Base-by-base conservation (phyloP, 257 asterid species). In the Ajuga chamaepitys region DNA sequence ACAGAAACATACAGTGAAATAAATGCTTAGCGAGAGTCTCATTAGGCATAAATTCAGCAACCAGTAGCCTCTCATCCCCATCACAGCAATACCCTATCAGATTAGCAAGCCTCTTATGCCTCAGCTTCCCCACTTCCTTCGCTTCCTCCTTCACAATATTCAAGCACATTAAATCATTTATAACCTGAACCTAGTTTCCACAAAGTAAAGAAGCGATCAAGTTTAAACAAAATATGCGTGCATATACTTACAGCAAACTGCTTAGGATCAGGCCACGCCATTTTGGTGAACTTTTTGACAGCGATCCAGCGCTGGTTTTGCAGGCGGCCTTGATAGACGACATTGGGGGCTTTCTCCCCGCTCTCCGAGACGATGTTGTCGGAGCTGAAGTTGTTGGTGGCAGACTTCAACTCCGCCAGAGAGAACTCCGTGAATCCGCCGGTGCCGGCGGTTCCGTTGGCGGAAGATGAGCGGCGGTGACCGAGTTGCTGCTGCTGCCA, bases 1-100 rank as follows among this genome's bases (percentile, higher is more conserved):
- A 58, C 16, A 14, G 30, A 53, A n/a, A 56, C 92, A 45, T 86
- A 91, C 97, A 91, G 77, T 91, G 97, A 78, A 88, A 91, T 51
- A 91, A 81, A 83, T 91, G 98, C 79, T 89, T 93, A 9, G 97
- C 97, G 35, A 93, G 99, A 18, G 99, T 89, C 85, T 93, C 96
- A 69, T 93, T 93, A 1, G 97, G 94, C 97, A 93, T 89, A 77
- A 82, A 93, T 71, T 93, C 99, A 22, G 97, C 95, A 16, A 93
- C 97, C 24, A 89, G 95, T 77, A 93, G 70, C 85, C 99, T 87
- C 82, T 93, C 99, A 72, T 93, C 96, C 45, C 97, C 99, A 58
- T 93, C 96, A 71, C 97, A 86, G 62, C 99, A 93, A 70, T 93
- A 93, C 44, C 97, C 99, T 11, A 93, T 86, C 89, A 93, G 80